Base-by-base conservation (phyloP, 805 yeast species). In the Candida ascalaphidarum region DNA sequence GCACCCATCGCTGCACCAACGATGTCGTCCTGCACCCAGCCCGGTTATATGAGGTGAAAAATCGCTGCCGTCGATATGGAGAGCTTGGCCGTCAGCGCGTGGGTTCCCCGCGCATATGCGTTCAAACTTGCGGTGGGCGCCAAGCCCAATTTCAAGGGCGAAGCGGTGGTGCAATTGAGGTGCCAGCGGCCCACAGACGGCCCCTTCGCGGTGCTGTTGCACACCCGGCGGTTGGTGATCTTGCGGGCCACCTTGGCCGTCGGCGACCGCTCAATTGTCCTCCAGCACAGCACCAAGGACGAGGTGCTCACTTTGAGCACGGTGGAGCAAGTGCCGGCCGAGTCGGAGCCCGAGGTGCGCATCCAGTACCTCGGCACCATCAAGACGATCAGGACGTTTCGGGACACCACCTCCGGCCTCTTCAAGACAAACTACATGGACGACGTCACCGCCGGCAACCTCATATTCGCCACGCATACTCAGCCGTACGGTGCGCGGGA, bases 371-470 rank as follows among this genome's bases (percentile, higher is more conserved):
- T 73, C 33, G 84, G 80, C 2, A 67, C 65, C 31, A 50, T 76
- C 22, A 65, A 65, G 31, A 46, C 61, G 11, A 66, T 72, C 27
- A 58, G 64, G 34, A 70, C 81, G 0, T 71, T 55, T 41, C 53
- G 59, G 20, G 85, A 79, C 37, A 45, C 43, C 25, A 80, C 88
- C 0, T 58, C 51, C 26, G 92, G 92, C 20, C 47, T 81, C 2
- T 81, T 77, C 61, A 76, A 75, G 41, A 75, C 85, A 2, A 76
- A 74, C 43, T 77, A 74, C 44, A 60, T 66, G 31, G 74, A 72
- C 39, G 57, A 64, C 4, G 47, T 55, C 12, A 55, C 70, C 1
- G 54, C 77, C 2, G 64, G 70, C 33, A 67, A 71, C 35, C 65
- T 54, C 32, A 54, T 80, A 9, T 44, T 81, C 18, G 76, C 86